Evolutionary conservation across 1,139 yeast genomes (phyloP).

Genomic region (Geotrichum carabidarum): DNA sequence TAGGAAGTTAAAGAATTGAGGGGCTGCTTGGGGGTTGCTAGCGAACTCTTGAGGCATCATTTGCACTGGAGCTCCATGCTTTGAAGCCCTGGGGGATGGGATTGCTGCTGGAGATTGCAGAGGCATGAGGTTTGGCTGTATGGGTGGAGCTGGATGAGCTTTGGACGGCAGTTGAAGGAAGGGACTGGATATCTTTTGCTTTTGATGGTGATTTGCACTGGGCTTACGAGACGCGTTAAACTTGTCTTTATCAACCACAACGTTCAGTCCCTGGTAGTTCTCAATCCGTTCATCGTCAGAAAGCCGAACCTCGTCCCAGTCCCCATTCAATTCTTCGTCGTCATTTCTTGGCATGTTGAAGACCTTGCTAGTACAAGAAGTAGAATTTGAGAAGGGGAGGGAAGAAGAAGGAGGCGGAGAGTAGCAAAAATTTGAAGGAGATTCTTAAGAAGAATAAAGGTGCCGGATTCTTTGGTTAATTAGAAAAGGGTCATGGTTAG

Average conservation of each 20-base stretch:
- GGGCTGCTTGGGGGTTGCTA: neutral
- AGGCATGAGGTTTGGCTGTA: neutral
- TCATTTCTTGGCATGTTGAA: neutral
- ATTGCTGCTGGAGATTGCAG: neutral
- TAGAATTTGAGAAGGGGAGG: neutral
- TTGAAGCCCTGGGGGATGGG: neutral
- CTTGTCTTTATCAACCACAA: neutral
- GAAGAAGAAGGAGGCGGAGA: neutral
- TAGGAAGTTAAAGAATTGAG: constrained; percentile 13
- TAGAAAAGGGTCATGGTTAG: neutral
- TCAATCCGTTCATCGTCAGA: constrained; percentile 6
- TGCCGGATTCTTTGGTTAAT: no score
- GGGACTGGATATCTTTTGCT: neutral
- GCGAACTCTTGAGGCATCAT: no score
- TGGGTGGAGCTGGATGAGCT: neutral
- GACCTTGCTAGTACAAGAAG: neutral
- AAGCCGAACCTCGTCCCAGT: constrained; percentile 12
- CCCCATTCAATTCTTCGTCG: constrained; percentile 3
- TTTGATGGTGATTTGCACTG: neutral
- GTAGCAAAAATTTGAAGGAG: neutral
- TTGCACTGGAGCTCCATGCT: neutral
- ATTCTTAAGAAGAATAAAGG: neutral
- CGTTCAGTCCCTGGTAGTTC: neutral
- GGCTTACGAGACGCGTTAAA: neutral
- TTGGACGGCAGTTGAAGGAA: neutral